These are phyloP conservation scores for Flaveria linearis DNA, from an alignment of 129 eudicot genomes.

Conservation along the genomic window DNA sequence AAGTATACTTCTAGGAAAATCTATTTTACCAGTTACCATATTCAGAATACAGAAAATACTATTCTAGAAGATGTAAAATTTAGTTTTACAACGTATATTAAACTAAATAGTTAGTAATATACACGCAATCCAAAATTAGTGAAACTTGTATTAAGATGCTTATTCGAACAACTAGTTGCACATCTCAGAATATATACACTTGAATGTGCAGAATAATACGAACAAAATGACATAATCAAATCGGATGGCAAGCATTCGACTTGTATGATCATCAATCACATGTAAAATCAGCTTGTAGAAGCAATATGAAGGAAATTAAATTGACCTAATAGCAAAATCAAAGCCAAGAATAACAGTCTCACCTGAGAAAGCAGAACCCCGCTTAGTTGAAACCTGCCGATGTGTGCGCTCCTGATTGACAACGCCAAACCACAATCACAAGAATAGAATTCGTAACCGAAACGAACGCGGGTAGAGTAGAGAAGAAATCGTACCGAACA, in stretches of 20 bases:
- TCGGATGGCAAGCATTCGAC: conserved; percentile 4
- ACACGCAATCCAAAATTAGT: conserved; percentile 1
- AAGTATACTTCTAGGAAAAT: not conserved
- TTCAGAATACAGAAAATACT: not conserved
- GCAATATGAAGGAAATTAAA: too few relatives aligned
- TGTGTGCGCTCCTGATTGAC: too few relatives aligned
- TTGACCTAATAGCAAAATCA: too few relatives aligned
- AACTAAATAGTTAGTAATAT: not conserved
- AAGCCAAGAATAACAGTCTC: too few relatives aligned
- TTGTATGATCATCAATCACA: too few relatives aligned
- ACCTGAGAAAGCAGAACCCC: too few relatives aligned
- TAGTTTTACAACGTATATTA: not conserved
- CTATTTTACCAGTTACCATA: not conserved
- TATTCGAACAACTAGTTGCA: not conserved
- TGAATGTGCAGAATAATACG: conserved; percentile 10
- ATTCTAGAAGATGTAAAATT: not conserved
- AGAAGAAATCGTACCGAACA: too few relatives aligned
- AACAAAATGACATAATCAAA: not conserved
- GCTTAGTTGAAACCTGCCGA: too few relatives aligned
- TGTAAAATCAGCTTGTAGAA: too few relatives aligned
- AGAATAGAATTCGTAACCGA: too few relatives aligned
- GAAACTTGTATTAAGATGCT: conserved; percentile 1
- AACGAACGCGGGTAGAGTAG: too few relatives aligned
- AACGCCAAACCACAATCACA: too few relatives aligned
- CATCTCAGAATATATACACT: not conserved